Conservation (phyloP, 352 stramenopile species). For the Lagenidium giganteum region DNA sequence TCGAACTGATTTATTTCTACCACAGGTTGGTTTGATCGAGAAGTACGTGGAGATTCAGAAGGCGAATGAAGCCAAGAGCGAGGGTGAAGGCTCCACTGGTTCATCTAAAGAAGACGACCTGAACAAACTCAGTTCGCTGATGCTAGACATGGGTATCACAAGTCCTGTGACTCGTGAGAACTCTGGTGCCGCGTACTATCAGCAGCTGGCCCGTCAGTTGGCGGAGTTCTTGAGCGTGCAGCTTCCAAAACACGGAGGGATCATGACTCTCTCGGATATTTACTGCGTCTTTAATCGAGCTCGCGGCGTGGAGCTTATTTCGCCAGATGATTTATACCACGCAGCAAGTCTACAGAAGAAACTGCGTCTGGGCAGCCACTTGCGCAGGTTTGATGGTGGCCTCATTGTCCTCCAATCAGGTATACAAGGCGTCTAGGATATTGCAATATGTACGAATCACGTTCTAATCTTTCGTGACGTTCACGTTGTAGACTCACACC, state of each 20-base stretch:
- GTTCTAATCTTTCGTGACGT: slow-evolving; percentile 1
- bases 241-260: slow-evolving; percentile 85
- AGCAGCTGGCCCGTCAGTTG: slow-evolving; percentile 85
- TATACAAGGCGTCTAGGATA: slow-evolving; percentile 6
- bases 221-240: slow-evolving; percentile 69
- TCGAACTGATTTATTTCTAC: no score
- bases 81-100: slow-evolving; percentile 2
- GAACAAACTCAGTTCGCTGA: slow-evolving; percentile 67
- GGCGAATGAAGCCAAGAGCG: slow-evolving; percentile 17
- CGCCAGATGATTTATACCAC: slow-evolving; percentile 93
- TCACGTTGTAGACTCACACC: slow-evolving; percentile 42
- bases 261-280: slow-evolving; percentile 97
- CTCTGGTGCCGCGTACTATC: slow-evolving; percentile 77
- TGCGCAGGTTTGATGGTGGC: slow-evolving; percentile 88
- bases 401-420: slow-evolving; percentile 88
- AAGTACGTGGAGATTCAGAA: slow-evolving; percentile 78
- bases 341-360: slow-evolving; percentile 74
- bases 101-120: slow-evolving; percentile 36
- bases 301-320: slow-evolving; percentile 94
- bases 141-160: slow-evolving; percentile 88
- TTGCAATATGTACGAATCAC: slow-evolving; percentile 13
- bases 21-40: slow-evolving; percentile 66
- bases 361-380: slow-evolving; percentile 83
- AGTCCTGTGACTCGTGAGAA: slow-evolving; percentile 87
- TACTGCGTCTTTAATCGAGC: slow-evolving; percentile 98